These are phyloP conservation scores for Calonectria pseudoreteaudii DNA, from an alignment of 2,329 filamentous ascomycete species.

Conservation along the genomic window DNA sequence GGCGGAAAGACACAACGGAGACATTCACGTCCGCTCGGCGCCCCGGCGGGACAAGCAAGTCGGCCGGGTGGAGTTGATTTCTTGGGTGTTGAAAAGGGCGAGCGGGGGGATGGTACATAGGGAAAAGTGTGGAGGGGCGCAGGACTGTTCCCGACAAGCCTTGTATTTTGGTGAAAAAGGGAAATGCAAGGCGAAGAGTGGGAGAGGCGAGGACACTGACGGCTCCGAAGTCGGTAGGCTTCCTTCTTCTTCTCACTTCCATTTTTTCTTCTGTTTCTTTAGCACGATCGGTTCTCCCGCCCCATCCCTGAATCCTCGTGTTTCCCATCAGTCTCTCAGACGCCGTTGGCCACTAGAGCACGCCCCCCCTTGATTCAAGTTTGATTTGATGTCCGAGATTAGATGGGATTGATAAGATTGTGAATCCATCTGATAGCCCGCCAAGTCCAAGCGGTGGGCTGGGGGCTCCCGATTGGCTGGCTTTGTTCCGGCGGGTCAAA, in stretches of 20 bases:
- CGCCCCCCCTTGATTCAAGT: constrained; percentile 11
- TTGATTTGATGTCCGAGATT: constrained; percentile 37
- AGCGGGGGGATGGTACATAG: not conserved
- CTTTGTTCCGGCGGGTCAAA: not conserved
- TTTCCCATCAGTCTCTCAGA: not conserved
- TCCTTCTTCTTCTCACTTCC: not conserved
- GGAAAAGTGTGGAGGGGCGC: not conserved
- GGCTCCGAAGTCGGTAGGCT: constrained; percentile 36
- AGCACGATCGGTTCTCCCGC: not conserved
- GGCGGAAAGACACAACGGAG: not conserved
- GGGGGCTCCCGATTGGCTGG: constrained; percentile 36
- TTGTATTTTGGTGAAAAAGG: constrained; percentile 7
- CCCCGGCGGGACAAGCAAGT: not conserved
- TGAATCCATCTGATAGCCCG: constrained; percentile 31
- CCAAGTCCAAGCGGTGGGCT: constrained; percentile 16
- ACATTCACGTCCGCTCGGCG: not conserved
- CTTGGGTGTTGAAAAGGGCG: constrained; percentile 2
- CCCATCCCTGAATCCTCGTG: not conserved
- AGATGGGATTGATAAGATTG: constrained; percentile 47
- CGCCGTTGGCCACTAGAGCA: constrained; percentile 15
- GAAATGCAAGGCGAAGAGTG: constrained; percentile 21
- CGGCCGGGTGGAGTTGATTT: not conserved
- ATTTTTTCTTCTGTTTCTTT: not conserved
- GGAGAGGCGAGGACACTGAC: not conserved
- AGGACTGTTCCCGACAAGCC: constrained; percentile 10